A percentile compares a stretch with the other conserved stretches of the same genome.
phyloP scores from a whole-genome alignment of 2,329 filamentous ascomycete genomes.

The Aspergillus fijiensis region DNA sequence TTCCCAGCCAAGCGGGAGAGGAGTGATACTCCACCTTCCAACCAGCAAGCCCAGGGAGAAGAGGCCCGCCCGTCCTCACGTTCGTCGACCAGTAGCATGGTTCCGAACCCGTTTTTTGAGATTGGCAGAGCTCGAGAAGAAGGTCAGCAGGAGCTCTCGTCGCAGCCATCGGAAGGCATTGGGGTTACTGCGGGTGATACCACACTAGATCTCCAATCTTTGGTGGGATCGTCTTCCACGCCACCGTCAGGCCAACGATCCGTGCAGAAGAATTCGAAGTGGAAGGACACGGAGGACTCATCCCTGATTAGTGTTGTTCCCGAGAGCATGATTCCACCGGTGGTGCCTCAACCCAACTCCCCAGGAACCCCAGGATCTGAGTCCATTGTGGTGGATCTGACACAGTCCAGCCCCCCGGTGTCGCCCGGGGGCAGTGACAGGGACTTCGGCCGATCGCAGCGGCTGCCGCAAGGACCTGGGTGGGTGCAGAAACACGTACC shows the following conservation, averaged over 20 bases:
- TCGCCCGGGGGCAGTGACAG: slow-evolving; percentile 30
- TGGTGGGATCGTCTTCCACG: slow-evolving; percentile 13
- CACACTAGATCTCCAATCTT: slow-evolving; percentile 6
- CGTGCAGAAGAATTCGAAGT: not conserved
- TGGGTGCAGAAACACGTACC: slow-evolving; percentile 32
- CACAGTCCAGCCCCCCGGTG: slow-evolving; percentile 35
- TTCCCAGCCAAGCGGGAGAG: slow-evolving; percentile 4
- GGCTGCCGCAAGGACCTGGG: slow-evolving; percentile 28
- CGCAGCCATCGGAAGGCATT: slow-evolving; percentile 4
- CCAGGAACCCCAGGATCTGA: slow-evolving; percentile 14
- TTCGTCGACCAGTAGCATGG: slow-evolving; percentile 13
- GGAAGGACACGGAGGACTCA: slow-evolving; percentile 5
- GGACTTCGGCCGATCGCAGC: slow-evolving; percentile 30
- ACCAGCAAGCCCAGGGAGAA: slow-evolving; percentile 5
- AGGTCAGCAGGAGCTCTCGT: slow-evolving; percentile 8
- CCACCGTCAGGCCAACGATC: not conserved
- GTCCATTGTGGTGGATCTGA: slow-evolving; percentile 36
- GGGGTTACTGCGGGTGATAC: slow-evolving; percentile 3
- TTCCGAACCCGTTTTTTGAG: slow-evolving; percentile 36
- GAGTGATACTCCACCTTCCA: not conserved
- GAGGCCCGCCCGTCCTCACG: slow-evolving; percentile 2
- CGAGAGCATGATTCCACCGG: slow-evolving; percentile 8
- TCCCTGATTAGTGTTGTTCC: slow-evolving; percentile 15
- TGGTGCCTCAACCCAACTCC: not conserved
- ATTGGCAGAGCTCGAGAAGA: slow-evolving; percentile 25